Base-by-base conservation (phyloP, 176 grass and related monocot species). In the Bromus sterilis region DNA sequence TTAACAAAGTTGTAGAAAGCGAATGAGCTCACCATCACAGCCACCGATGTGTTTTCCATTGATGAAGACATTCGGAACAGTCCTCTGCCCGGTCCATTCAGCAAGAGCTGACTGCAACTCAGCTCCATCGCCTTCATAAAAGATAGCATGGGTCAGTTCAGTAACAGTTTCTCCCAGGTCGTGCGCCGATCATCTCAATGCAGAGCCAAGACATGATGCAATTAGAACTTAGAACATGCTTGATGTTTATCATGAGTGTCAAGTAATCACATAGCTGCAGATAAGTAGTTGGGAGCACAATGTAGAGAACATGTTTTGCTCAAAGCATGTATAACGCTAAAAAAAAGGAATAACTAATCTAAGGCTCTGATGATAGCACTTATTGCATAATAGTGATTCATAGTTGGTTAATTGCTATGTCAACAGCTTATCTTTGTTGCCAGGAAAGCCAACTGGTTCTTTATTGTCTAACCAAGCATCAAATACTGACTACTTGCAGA, bases 31-130 rank as follows among this genome's bases (percentile, higher is more conserved):
- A 90, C 86, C 86, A 48, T 94, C 90, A 30, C 90, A 93, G 59
- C 90, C 88, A 36, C 95, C 90, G 13, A 94, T 91, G 33, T 93
- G 92, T 65, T 93, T 91, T 39, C 88, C 95, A 31, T 85, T 88
- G 77, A 98, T 94, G 75, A 98, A 98, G 56, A 98, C 88, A 79
- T 91, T 94, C 30, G 95, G 92, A 64, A 94, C 87, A 61, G 88
- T 94, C 13, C 84, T 93, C 56, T 94, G 95, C 25, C 86, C 88
- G 35, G 95, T 98, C 95, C 89, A 94, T 66, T 98, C 83, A 36
- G 74, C 76, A 35, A 98, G 85, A 20, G 92, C 95, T 4, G 79
- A 75, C 59, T 98, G 92, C 64, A 91, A 64, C 34, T 87, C 92
- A 58, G 88, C 4, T 53, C 95, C 95, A 86, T 98, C 95, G 79